Percentiles rank a stretch among this genome's conserved stretches.
These are phyloP conservation scores for Berberis thunbergii DNA, from an alignment of 164 flowering plant genomes.

Conservation along the genomic window DNA sequence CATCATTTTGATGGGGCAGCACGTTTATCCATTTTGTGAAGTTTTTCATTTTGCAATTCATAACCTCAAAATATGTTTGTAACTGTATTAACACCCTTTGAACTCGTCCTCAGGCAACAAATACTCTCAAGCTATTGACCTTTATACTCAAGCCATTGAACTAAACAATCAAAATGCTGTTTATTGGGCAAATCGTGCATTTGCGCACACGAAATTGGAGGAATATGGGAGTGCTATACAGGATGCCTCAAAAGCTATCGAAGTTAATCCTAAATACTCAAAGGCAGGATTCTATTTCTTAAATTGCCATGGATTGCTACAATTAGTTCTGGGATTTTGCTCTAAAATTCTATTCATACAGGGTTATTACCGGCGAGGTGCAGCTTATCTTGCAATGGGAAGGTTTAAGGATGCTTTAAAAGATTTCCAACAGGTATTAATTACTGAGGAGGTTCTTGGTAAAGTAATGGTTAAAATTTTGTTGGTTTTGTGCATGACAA, in stretches of 20 bases:
- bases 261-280: conserved; percentile 80
- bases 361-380: conserved; percentile 97
- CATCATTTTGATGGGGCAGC: too few relatives aligned
- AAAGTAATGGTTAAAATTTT: too few relatives aligned
- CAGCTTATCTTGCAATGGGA: conserved; percentile 95
- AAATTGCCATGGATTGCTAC: background rate
- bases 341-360: conserved; percentile 19
- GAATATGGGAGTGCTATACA: conserved; percentile 94
- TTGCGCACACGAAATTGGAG: conserved; percentile 91
- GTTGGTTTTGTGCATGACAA: too few relatives aligned
- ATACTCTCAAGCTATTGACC: conserved; percentile 70
- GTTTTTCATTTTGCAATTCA: too few relatives aligned
- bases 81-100: too few relatives aligned
- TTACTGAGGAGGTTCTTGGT: background rate
- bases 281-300: conserved; percentile 41
- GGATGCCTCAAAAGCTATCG: conserved; percentile 92
- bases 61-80: too few relatives aligned
- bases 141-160: conserved; percentile 81
- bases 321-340: conserved; percentile 5
- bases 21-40: too few relatives aligned
- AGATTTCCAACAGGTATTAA: conserved; percentile 89
- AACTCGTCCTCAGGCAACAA: conserved; percentile 51
- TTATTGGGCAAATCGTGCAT: conserved; percentile 93
- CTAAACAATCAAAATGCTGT: conserved; percentile 67
- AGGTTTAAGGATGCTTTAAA: conserved; percentile 95